Percentiles rank a stretch among this genome's conserved stretches.
Evolutionary conservation across 2,329 filamentous ascomycete genomes (phyloP).

Genomic region (Ciborinia camelliae): DNA sequence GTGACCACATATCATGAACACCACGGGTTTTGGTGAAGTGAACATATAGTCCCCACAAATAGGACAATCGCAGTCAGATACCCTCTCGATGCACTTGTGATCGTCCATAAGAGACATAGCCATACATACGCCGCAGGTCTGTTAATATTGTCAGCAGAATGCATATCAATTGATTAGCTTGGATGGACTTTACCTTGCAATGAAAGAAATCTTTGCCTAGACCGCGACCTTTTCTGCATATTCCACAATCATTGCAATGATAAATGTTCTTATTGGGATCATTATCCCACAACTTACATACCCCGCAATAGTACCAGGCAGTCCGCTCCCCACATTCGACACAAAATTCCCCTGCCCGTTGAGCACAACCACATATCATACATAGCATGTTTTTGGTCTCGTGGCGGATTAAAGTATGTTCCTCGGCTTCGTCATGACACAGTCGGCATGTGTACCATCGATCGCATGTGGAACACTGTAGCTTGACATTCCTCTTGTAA

Average conservation of each 20-base stretch:
- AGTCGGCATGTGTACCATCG: slow-evolving; percentile 94
- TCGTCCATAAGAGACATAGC: slow-evolving; percentile 79
- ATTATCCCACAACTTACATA: slow-evolving; percentile 97
- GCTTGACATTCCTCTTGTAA: slow-evolving; percentile 92
- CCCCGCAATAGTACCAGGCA: slow-evolving; percentile 87
- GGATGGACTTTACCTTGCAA: slow-evolving; percentile 72
- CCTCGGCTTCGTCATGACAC: slow-evolving; percentile 82
- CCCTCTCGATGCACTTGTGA: slow-evolving; percentile 91
- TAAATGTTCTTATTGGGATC: slow-evolving; percentile 89
- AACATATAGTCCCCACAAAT: slow-evolving; percentile 98
- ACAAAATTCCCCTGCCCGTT: slow-evolving; percentile 77
- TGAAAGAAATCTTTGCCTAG: slow-evolving; percentile 97
- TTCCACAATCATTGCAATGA: slow-evolving; percentile 93
- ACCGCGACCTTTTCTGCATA: slow-evolving; percentile 86
- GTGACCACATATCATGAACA: slow-evolving; percentile 94
- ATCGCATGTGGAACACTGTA: slow-evolving; percentile 86
- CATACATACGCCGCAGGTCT: slow-evolving; percentile 93
- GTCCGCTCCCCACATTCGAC: slow-evolving; percentile 70
- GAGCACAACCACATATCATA: slow-evolving; percentile 87
- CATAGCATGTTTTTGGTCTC: slow-evolving; percentile 95
- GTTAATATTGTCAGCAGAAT: slow-evolving; percentile 18
- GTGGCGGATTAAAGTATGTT: slow-evolving; percentile 73
- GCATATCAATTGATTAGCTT: background rate
- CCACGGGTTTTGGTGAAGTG: slow-evolving; percentile 80
- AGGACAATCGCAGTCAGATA: slow-evolving; percentile 92